phyloP scores from a whole-genome alignment of 805 yeast species.

The Candida railenensis region DNA sequence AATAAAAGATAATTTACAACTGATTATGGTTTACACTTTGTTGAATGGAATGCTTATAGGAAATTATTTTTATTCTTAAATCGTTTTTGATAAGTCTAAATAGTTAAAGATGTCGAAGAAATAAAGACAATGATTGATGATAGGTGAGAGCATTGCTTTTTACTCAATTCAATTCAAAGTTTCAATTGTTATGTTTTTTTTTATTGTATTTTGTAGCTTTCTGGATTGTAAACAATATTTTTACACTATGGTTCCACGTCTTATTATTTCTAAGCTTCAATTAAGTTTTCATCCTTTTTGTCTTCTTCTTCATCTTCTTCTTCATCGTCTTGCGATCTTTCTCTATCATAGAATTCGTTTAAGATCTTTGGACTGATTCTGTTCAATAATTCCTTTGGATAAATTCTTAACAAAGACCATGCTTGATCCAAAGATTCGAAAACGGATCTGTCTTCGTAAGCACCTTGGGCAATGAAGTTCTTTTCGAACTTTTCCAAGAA shows the following conservation, averaged over 20 bases:
- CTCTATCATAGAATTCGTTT: conserved; percentile 92
- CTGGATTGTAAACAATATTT: not conserved
- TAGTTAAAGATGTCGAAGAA: not conserved
- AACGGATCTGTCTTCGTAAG: conserved; percentile 92
- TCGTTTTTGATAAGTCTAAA: not conserved
- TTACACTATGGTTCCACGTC: not conserved
- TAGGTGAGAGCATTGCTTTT: not conserved
- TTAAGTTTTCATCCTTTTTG: conserved; percentile 29
- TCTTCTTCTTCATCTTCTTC: conserved; percentile 38
- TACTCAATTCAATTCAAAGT: not conserved
- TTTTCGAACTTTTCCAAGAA: conserved; percentile 97
- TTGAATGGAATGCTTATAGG: not conserved
- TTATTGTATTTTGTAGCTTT: not conserved
- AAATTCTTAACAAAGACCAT: conserved; percentile 96
- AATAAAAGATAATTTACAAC: too few relatives aligned
- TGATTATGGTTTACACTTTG: too few relatives aligned
- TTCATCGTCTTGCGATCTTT: conserved; percentile 63
- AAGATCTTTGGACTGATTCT: conserved; percentile 97
- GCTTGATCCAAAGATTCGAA: conserved; percentile 97
- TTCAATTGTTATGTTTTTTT: not conserved
- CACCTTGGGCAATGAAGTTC: conserved; percentile 93
- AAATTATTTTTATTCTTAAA: not conserved
- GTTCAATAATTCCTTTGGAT: conserved; percentile 98
- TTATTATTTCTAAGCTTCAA: conserved; percentile 32
- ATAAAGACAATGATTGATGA: not conserved